Base-by-base conservation (phyloP, 805 yeast genomes). In the Saturnispora silvae region DNA sequence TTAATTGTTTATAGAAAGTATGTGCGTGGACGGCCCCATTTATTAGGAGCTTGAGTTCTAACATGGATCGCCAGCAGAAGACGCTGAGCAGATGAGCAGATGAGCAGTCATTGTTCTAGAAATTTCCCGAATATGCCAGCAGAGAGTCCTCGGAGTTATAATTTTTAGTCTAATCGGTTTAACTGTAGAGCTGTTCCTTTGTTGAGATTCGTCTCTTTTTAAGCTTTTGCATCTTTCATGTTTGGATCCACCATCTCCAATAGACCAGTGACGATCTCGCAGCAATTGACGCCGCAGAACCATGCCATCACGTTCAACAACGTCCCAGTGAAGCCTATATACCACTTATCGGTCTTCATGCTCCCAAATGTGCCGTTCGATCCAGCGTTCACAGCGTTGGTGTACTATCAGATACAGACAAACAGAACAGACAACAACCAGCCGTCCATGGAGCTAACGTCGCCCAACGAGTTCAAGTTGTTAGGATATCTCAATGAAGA, bases 361-460 rank as follows among this genome's bases (percentile, higher is more conserved):
- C 67, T 92, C 1, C 98, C 99, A 0, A 83, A 84, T 44, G 72
- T 81, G 4, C 75, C 72, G 28, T 63, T 73, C 35, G 95, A 87
- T 38, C 70, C 73, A 1, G 70, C 70, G 33, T 80, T 66, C 48
- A 75, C 89, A 1, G 97, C 96, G 0, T 67, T 89, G 29, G 83
- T 92, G 2, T 92, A 81, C 57, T 89, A 85, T 59, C 95, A 89
- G 54, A 60, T 87, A 36, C 86, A 87, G 11, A 64, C 68, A 8
- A 60, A 67, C 35, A 68, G 65, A n/a, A 41, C 57, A 17, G 33
- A 24, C n/a, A 31, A 37, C 9, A 8, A 34, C 4, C 27, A 24
- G 14, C 29, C 33, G 5, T 19, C 35, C 2, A 38, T 18, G 20
- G 36, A 28, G 8, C 14, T 34, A 22, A 32, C 40, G 5, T 24